Base-by-base conservation (phyloP, 805 yeast genomes). In the Ogataea methylovora region DNA sequence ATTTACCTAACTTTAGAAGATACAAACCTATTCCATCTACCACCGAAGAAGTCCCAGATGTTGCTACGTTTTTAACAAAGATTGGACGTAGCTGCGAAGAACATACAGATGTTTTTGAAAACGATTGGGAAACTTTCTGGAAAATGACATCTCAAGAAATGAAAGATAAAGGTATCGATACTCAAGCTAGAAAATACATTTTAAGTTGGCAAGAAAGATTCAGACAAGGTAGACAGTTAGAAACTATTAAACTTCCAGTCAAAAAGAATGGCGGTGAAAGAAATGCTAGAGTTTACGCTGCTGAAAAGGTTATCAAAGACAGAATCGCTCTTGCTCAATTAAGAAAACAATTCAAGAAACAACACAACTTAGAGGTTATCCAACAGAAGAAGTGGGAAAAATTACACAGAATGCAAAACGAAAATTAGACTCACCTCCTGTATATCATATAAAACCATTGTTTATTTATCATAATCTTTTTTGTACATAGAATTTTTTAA, bases 211-310 rank as follows among this genome's bases (percentile, higher is more conserved):
- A 74, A 32, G 79, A 87, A 49, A 74, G 71, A 46, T 80, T 68
- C 49, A 70, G 74, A 47, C 69, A 73, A 40, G 75, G 79, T 35
- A 69, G 66, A 35, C 48, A 45, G 15, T 61, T 83, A 37, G 49
- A 62, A 37, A 83, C 77, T 49, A 66, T 74, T 43, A 72, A 71
- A 45, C 58, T 64, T 41, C 85, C 88, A 8, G 37, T 27, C n/a
- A 79, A 71, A 65, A 85, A 85, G 68, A 65, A 76, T 60, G 96
- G 96, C 18, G 95, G 96, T 51, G 96, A 87, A 60, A 74, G 95
- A 56, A 81, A 76, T 49, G 72, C 80, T 40, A 75, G 71, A 48
- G 81, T 79, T 51, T 70, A 69, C 44, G 61, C 67, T 13, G 90
- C 94, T 8, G 72, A 71, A 42, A 55, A 73, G 59, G 59, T 71